Evolutionary conservation across 345 rosid genomes (phyloP), one percentile per base, ranked within the genome.

Genomic region (Lepidium africanum): DNA sequence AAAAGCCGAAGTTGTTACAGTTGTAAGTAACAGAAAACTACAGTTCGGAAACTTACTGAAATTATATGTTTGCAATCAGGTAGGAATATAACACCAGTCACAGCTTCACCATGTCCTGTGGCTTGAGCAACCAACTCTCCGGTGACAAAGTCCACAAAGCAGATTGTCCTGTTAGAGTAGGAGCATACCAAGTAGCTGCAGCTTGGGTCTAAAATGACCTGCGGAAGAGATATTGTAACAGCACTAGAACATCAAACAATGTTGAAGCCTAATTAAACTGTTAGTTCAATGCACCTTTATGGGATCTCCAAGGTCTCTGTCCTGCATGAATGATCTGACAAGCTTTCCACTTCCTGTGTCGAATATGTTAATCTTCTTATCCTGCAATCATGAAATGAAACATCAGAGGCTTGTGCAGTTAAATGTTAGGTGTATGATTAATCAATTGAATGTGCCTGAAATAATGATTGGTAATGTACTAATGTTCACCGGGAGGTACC

Each of bases 121-220:
- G 87, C 89, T 74, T 85, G 86, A 40, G 79, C 67, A 65, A 85
- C 83, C 83, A 91, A 69, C 79, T 86, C 88, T 69, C 96, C 92
- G 0, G 72, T 88, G 43, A 67, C 55, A 16, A 81, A 80, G 72
- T 91, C 89, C 43, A 85, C 81, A 64, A 88, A 46, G 78, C 91
- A 85, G 69, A 91, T 81, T 63, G 85, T 80, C 70, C 78, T 91
- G 82, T 82, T 83, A 49, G 97, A 84, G 82, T 81, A 86, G 35
- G 89, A 85, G 74, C 96, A 86, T 33, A 76, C 84, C 73, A 91
- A 58, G 78, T 80, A 91, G 67, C 81, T 84, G 79, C 87, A 75
- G 59, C 97, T 91, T 11, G 97, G 97, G 65, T 91, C 96, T 81
- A 86, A 70, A 51, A 78, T 73, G 65, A 88, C 92, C 96, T 91